These are phyloP conservation scores for Plantago coronopus DNA, from an alignment of 305 asterid genomes.

Conservation along the genomic window DNA sequence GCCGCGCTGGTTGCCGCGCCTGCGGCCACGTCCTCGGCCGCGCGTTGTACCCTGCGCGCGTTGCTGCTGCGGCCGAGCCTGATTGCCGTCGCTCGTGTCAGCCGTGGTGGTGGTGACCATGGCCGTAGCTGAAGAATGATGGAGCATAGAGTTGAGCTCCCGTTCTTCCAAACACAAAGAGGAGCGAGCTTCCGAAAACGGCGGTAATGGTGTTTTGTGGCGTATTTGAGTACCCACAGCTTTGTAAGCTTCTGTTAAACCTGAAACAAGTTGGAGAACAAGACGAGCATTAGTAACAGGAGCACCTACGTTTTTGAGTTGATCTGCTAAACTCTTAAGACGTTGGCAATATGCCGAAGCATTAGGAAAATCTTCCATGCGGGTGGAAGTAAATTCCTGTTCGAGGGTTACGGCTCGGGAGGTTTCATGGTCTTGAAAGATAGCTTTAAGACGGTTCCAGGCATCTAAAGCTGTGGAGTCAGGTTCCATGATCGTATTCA, in stretches of 20 bases:
- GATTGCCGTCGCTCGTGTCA: too few relatives aligned
- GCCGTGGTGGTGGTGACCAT: too few relatives aligned
- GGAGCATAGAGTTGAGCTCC: too few relatives aligned
- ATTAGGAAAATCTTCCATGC: not conserved
- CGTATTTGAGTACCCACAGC: not conserved
- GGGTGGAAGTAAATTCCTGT: not conserved
- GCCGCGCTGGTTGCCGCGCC: too few relatives aligned
- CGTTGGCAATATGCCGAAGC: not conserved
- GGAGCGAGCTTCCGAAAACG: conserved; percentile 7
- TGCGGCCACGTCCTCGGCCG: too few relatives aligned
- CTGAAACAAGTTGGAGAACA: not conserved
- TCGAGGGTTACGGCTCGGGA: not conserved
- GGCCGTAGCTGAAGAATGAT: too few relatives aligned
- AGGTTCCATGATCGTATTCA: not conserved
- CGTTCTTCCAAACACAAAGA: too few relatives aligned
- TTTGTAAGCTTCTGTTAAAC: not conserved
- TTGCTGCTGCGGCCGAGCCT: too few relatives aligned
- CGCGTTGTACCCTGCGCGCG: too few relatives aligned
- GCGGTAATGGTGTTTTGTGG: conserved; percentile 1
- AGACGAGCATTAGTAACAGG: not conserved
- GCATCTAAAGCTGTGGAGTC: not conserved
- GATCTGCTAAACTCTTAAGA: not conserved
- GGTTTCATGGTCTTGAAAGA: not conserved
- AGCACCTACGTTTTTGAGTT: not conserved
- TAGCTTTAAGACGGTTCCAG: not conserved